Evolutionary conservation across 305 asterid species (phyloP), one percentile per base, ranked within the genome.

Genomic region (Fraxinus platypoda): DNA sequence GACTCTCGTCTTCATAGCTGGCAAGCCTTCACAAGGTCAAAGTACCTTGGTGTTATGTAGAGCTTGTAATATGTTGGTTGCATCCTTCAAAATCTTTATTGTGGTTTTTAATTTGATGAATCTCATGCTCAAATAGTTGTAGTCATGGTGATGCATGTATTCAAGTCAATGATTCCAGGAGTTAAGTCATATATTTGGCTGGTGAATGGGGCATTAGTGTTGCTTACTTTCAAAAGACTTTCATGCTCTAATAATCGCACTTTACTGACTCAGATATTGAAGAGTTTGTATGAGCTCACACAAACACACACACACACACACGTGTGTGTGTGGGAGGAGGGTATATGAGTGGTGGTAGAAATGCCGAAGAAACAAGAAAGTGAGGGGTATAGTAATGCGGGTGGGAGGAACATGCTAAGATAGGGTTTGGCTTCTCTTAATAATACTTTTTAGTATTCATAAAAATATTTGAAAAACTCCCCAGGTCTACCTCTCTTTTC

Each of bases 101-200:
- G 12, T 31, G 81, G 75, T 76, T 57, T 71, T 62, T 17, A 35
- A 75, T 31, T 41, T 35, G 70, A 66, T 80, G 54, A 71, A 57
- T 71, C 75, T 35, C 79, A 82, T 70, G 64, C 79, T 54, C 37
- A 68, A 70, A 80, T 21, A 34, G 82, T 73, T 28, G 66, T 28
- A 74, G 70, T 72, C 81, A 9, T 81, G 28, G 70, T 76, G 77
- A 43, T 71, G 17, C 54, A 11, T 52, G 43, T 75, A 46, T 77
- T 78, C 21, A 76, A 37, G 77, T 23, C 35, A 30, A 33, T 81
- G 81, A 84, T 82, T 72, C 80, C 35, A 7, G 59, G 46, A 64
- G 76, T 37, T 66, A 77, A n/a, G 76, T 74, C 72, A 73, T 49
- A 68, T 82, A 30, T 74, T 81, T 41, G 76, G 28, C 30, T 81